phyloP scores from a whole-genome alignment of 1,284 basidiomycete genomes.

The Melampsora larici-populina region DNA sequence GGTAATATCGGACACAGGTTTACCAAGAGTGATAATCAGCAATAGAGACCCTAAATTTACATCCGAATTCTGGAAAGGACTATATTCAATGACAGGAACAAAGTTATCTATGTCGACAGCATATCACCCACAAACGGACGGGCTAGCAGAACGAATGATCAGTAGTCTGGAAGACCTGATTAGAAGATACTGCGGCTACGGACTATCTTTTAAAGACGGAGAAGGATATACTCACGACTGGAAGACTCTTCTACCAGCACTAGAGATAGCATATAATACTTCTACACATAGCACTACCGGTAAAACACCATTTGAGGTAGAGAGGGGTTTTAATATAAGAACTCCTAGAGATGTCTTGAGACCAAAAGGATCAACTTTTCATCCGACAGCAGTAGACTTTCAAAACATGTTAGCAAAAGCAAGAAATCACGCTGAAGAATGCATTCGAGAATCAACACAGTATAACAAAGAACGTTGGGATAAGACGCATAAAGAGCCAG shows the following conservation, averaged over 20 bases:
- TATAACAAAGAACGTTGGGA: background rate
- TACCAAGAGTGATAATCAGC: constrained; percentile 56
- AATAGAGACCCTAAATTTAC: constrained; percentile 58
- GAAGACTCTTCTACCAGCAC: background rate
- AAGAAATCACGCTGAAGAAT: background rate
- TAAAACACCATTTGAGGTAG: no score
- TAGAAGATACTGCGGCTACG: constrained; percentile 29
- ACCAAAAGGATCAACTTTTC: no score
- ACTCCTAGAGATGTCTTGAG: no score
- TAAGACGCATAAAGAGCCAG: background rate
- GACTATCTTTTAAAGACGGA: background rate
- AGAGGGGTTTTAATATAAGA: no score
- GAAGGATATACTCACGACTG: background rate
- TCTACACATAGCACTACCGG: no score
- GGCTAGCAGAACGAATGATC: constrained; percentile 43
- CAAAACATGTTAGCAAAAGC: background rate
- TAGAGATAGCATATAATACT: background rate
- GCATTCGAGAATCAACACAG: background rate
- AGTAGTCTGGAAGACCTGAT: constrained; percentile 50
- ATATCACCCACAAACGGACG: no score
- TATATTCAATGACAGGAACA: constrained; percentile 54
- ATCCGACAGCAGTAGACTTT: background rate
- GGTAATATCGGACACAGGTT: constrained; percentile 46
- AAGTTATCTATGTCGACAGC: no score
- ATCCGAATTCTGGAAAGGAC: constrained; percentile 56